Evolutionary conservation across 2,329 filamentous ascomycete genomes (phyloP), one percentile per base, ranked within the genome.

Genomic region (Aspergillus luchuensis): DNA sequence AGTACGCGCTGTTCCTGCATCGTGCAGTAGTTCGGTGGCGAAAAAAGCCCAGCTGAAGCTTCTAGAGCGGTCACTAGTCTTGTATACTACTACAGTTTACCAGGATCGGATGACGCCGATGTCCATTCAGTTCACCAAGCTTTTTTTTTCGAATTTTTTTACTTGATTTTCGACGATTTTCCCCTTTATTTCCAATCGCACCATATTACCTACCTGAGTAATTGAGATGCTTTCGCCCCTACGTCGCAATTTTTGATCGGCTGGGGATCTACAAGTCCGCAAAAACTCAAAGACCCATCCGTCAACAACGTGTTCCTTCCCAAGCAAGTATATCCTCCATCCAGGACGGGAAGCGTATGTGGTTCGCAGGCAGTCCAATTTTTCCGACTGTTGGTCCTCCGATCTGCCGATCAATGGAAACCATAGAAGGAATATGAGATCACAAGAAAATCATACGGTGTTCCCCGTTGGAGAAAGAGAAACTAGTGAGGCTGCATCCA

Each of bases 401-500:
- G 11, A 38, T 25, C 33, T 23, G 51, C 36, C 51, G 33, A 54
- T 54, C 52, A 15, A 28, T 30, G 45, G 45, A 8, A 49, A 15
- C 15, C 4, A 15, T n/a, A 49, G 33, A 52, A 38, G 36, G 51
- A 25, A 36, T 15, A 36, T 36, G 33, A 36, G 11, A 36, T 36
- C 33, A 36, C 33, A 36, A 36, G 11, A 36, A 13, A 53, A 56
- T 33, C 47, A 50, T 50, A 50, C 47, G 47, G 47, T 33, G 45
- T 49, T 49, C 23, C 15, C 25, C 11, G 23, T 50, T 50, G 25
- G 25, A 17, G 25, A 45, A 21, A 23, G 10, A 36, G 28, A 54
- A 56, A 56, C 41, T 50, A 50, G 47, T 19, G 47, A 50, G n/a
- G 47, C n/a, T 19, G 48, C 53, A 62, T 58, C 64, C 64, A 66